Conservation (phyloP, 768 basidiomycete species). For the Tylopilus sp. region DNA sequence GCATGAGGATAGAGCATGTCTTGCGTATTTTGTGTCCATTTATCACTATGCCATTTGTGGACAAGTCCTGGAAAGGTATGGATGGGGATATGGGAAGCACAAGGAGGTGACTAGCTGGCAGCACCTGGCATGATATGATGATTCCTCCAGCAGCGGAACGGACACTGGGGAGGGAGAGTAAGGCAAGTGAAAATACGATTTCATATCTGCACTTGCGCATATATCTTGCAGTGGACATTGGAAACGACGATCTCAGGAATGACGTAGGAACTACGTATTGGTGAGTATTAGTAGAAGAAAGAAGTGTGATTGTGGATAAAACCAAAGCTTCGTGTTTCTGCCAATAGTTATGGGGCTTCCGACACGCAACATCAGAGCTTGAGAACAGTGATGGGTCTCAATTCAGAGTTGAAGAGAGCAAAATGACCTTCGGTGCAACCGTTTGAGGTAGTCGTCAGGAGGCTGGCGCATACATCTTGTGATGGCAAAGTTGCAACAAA, state of each 20-base stretch:
- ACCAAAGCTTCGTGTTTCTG: constrained; percentile 70
- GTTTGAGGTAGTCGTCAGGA: constrained; percentile 54
- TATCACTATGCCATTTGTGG: constrained; percentile 69
- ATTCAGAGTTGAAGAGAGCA: background rate
- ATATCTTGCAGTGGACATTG: constrained; percentile 70
- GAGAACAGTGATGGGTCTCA: background rate
- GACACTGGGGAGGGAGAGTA: constrained; percentile 42
- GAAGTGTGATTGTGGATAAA: background rate
- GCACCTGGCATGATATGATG: constrained; percentile 77
- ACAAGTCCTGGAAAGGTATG: constrained; percentile 53
- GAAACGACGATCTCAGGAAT: constrained; percentile 63
- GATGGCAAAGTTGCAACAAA: constrained; percentile 4
- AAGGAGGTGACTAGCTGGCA: background rate
- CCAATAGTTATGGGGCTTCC: constrained; percentile 67
- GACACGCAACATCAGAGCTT: constrained; percentile 55
- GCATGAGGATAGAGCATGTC: constrained; percentile 67
- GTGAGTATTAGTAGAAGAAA: background rate
- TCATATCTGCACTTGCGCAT: constrained; percentile 52
- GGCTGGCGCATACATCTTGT: constrained; percentile 64
- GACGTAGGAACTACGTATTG: constrained; percentile 55
- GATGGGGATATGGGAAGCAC: background rate
- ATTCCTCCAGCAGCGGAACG: constrained; percentile 67
- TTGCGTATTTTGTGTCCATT: constrained; percentile 70
- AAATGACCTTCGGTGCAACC: constrained; percentile 62
- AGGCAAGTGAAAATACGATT: background rate